Evolutionary conservation across 164 flowering plant species (phyloP).

Genomic region (Kingdonia uniflora): DNA sequence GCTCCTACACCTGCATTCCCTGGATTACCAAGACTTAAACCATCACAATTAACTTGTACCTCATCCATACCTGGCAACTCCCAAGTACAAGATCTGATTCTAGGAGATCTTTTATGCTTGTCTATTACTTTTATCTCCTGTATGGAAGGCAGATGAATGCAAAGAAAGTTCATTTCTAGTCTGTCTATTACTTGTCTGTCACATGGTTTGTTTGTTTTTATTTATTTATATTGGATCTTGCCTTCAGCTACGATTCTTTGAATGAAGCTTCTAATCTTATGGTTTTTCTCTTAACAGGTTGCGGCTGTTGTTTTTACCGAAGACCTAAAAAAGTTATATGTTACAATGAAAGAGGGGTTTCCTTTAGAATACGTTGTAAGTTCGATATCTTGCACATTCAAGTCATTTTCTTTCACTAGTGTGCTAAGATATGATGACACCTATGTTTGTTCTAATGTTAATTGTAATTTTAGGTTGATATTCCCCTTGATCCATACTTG

Average conservation of each 20-base stretch:
- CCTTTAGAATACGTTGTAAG: conserved; percentile 89
- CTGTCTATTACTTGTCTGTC: too few relatives aligned
- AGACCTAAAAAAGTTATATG: conserved; percentile 76
- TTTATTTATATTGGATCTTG: background rate
- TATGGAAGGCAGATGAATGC: too few relatives aligned
- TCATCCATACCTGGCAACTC: too few relatives aligned
- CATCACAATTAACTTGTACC: too few relatives aligned
- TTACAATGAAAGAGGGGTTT: conserved; percentile 97
- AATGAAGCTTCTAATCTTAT: background rate
- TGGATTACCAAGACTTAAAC: too few relatives aligned
- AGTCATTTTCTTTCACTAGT: background rate
- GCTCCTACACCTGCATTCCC: too few relatives aligned
- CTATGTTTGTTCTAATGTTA: background rate
- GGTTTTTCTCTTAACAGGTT: conserved; percentile 40
- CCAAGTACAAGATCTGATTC: too few relatives aligned
- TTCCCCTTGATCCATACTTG: conserved; percentile 90
- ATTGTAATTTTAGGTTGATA: conserved; percentile 65
- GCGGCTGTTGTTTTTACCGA: conserved; percentile 93
- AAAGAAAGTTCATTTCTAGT: too few relatives aligned
- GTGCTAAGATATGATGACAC: background rate
- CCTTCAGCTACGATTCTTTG: background rate
- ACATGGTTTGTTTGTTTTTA: too few relatives aligned
- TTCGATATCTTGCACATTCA: conserved; percentile 7
- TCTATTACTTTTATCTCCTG: too few relatives aligned
- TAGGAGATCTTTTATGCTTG: too few relatives aligned